Conservation (phyloP, 202 grass and related monocot species). For the Digitaria exilis region DNA sequence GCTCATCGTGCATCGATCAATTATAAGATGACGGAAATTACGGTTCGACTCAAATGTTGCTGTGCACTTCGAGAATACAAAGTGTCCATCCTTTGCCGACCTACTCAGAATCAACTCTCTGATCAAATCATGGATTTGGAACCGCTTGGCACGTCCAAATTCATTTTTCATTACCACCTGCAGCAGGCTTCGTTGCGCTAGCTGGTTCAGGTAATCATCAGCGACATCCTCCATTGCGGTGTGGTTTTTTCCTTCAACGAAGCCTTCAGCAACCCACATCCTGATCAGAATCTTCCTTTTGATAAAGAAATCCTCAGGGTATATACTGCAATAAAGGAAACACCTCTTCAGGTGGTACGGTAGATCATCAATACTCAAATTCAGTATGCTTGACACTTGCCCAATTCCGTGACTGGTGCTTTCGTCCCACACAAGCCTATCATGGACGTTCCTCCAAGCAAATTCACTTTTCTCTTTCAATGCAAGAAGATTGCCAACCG, state of each 20-base stretch:
- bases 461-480: conserved; percentile 14
- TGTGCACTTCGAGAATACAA: conserved; percentile 7
- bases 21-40: conserved; percentile 45
- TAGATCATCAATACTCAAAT: not conserved
- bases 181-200: conserved; percentile 49
- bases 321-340: conserved; percentile 44
- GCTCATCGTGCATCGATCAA: conserved; percentile 32
- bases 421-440: conserved; percentile 18
- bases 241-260: conserved; percentile 24
- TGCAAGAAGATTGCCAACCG: not conserved
- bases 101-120: conserved; percentile 45
- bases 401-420: conserved; percentile 10
- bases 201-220: conserved; percentile 58
- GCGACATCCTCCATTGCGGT: conserved; percentile 63
- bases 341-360: conserved; percentile 35
- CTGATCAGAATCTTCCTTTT: conserved; percentile 20
- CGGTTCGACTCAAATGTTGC: not conserved
- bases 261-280: conserved; percentile 35
- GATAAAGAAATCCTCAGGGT: conserved; percentile 27
- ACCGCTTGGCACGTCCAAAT: conserved; percentile 45
- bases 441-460: conserved; percentile 13
- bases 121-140: conserved; percentile 57
- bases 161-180: conserved; percentile 44
- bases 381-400: not conserved
- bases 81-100: conserved; percentile 34